Percentiles rank a stretch among this genome's conserved stretches.
These are phyloP conservation scores for Mortierella sp. DNA, from an alignment of 371 early-diverging fungal species.

Conservation along the genomic window DNA sequence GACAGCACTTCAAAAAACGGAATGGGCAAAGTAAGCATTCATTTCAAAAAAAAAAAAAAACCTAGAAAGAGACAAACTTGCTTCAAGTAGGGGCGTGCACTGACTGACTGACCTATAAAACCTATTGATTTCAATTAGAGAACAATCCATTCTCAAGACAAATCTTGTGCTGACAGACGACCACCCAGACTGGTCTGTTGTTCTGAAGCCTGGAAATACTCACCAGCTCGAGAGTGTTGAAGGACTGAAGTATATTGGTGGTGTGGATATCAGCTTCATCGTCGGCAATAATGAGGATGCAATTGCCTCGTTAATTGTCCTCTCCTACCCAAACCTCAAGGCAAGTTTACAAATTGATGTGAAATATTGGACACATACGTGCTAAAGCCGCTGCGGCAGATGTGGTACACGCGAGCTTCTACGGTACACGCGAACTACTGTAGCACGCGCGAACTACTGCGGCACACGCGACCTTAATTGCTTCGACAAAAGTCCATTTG, in stretches of 20 bases:
- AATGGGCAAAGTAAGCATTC: conserved; percentile 52
- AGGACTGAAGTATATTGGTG: conserved; percentile 77
- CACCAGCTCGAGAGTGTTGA: conserved; percentile 24
- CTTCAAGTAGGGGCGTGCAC: neutral
- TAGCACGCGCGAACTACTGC: neutral
- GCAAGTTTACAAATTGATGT: conserved; percentile 13
- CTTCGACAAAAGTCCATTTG: neutral
- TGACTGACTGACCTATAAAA: neutral
- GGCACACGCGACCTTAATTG: conserved; percentile 5
- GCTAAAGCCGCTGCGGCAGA: no score
- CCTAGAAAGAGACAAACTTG: neutral
- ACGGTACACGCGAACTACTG: neutral
- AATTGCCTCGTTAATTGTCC: conserved; percentile 79
- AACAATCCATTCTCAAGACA: conserved; percentile 35
- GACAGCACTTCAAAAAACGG: conserved; percentile 31
- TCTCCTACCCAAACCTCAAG: conserved; percentile 73
- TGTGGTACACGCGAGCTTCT: no score
- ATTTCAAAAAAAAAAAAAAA: neutral
- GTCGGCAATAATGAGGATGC: conserved; percentile 72
- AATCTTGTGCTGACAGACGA: conserved; percentile 32
- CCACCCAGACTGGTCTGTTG: conserved; percentile 43
- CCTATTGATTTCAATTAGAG: conserved; percentile 19
- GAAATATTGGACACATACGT: conserved; percentile 1
- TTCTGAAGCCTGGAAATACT: conserved; percentile 20
- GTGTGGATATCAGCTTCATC: conserved; percentile 89